Conservation (phyloP, 163 green algal genomes). For the Volvox carteri region DNA sequence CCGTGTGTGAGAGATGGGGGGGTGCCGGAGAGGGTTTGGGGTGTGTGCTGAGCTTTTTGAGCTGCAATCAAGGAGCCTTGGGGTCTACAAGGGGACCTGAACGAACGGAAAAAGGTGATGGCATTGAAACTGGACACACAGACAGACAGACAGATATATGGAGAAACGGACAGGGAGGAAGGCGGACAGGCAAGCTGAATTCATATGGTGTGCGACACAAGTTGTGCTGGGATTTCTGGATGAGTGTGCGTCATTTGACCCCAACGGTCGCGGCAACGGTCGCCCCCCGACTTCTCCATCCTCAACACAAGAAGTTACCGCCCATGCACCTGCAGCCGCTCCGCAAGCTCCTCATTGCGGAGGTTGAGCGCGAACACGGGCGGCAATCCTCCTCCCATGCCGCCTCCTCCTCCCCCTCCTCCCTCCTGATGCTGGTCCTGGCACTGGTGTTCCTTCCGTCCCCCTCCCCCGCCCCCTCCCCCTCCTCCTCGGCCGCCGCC, state of each 20-base stretch:
- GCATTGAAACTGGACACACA: neutral
- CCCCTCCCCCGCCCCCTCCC: neutral
- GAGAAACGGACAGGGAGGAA: neutral
- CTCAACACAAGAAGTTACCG: too few species aligned
- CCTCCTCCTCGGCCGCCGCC: too few species aligned
- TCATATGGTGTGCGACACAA: too few species aligned
- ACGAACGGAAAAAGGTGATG: neutral
- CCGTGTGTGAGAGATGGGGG: neutral
- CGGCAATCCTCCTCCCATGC: neutral
- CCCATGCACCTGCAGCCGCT: conserved; percentile 59
- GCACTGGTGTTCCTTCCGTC: neutral
- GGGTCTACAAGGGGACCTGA: too few species aligned
- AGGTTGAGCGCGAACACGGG: conserved; percentile 61
- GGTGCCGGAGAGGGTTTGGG: neutral
- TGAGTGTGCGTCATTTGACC: too few species aligned
- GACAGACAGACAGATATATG: neutral
- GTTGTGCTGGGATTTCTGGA: too few species aligned
- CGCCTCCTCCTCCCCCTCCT: neutral
- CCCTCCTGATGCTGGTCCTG: neutral
- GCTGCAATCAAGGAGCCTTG: too few species aligned
- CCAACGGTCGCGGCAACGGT: too few species aligned
- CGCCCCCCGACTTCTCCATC: too few species aligned
- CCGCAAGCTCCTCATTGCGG: conserved; percentile 43
- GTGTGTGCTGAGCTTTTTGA: too few species aligned
- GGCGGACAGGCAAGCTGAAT: too few species aligned